phyloP scores from a whole-genome alignment of 169 alveolate species.

The Babesia ovis region DNA sequence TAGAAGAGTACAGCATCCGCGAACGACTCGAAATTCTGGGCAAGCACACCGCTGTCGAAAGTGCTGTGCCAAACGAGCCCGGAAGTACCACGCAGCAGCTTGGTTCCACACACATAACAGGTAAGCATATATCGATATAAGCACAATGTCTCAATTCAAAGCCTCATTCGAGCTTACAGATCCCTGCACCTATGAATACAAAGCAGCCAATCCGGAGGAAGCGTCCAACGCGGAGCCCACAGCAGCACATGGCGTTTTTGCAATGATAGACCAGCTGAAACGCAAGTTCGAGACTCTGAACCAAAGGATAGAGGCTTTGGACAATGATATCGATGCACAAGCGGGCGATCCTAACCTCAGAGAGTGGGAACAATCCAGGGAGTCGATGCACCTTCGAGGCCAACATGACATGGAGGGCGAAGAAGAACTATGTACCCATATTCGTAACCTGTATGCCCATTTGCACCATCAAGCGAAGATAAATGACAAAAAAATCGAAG shows the following conservation, averaged over 20 bases:
- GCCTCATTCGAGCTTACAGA: slow-evolving; percentile 35
- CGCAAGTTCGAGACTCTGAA: slow-evolving; percentile 47
- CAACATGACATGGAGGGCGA: slow-evolving; percentile 47
- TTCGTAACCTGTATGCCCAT: slow-evolving; percentile 42
- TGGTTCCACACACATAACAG: slow-evolving; percentile 5
- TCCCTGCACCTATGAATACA: neutral
- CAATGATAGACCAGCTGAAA: slow-evolving; percentile 50
- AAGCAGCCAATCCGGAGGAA: neutral
- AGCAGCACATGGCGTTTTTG: slow-evolving; percentile 33
- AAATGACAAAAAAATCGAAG: slow-evolving; percentile 64
- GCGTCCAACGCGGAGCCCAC: slow-evolving; percentile 4
- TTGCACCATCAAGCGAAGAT: slow-evolving; percentile 64
- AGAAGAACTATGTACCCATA: slow-evolving; percentile 55
- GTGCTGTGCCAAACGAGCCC: slow-evolving; percentile 21
- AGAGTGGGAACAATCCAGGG: slow-evolving; percentile 47
- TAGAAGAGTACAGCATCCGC: slow-evolving; percentile 55
- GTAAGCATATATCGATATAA: no score
- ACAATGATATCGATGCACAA: slow-evolving; percentile 49
- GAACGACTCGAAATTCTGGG: slow-evolving; percentile 52
- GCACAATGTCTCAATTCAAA: slow-evolving; percentile 19
- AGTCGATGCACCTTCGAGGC: slow-evolving; percentile 35
- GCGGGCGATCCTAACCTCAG: slow-evolving; percentile 59
- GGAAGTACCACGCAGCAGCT: no score
- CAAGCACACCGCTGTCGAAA: slow-evolving; percentile 26
- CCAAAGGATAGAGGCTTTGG: slow-evolving; percentile 41